Conservation (phyloP, 495 filamentous ascomycete species). For the Filosporella fistucella region DNA sequence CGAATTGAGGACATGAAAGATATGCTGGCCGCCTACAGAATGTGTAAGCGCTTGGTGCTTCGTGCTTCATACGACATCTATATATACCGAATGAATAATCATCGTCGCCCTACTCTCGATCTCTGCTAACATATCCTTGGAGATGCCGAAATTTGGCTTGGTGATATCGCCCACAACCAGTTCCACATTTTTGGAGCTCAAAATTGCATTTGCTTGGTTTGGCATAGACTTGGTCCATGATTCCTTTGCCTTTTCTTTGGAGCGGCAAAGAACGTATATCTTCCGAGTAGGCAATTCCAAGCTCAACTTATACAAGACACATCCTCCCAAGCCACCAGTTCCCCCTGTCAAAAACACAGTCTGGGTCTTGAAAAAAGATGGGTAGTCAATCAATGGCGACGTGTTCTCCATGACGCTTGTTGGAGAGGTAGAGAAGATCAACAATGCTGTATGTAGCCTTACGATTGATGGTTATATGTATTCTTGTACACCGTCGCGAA, state of each 20-base stretch:
- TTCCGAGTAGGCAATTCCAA: constrained; percentile 4
- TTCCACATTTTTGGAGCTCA: constrained; percentile 6
- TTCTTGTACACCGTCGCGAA: too few relatives aligned
- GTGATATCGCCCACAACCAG: constrained; percentile 16
- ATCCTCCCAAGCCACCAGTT: constrained; percentile 18
- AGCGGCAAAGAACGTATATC: constrained; percentile 5
- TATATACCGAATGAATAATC: constrained; percentile 8
- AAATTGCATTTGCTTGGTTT: neutral
- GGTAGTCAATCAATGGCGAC: too few relatives aligned
- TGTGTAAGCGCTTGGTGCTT: too few relatives aligned
- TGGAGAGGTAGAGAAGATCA: too few relatives aligned
- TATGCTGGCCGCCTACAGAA: constrained; percentile 19
- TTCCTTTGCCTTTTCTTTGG: neutral
- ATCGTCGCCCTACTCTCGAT: constrained; percentile 8
- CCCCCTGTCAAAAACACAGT: constrained; percentile 17
- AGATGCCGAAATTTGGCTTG: constrained; percentile 14
- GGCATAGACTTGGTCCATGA: constrained; percentile 11
- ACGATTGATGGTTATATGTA: too few relatives aligned
- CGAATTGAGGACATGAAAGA: constrained; percentile 6
- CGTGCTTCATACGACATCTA: too few relatives aligned
- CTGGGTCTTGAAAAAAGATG: constrained; percentile 17
- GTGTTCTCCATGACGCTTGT: too few relatives aligned
- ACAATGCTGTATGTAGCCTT: too few relatives aligned
- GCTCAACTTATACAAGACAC: constrained; percentile 14
- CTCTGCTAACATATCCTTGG: neutral